Evolutionary conservation across 768 basidiomycete genomes (phyloP), one percentile per base, ranked within the genome.

Genomic region (Boletus patriciae): DNA sequence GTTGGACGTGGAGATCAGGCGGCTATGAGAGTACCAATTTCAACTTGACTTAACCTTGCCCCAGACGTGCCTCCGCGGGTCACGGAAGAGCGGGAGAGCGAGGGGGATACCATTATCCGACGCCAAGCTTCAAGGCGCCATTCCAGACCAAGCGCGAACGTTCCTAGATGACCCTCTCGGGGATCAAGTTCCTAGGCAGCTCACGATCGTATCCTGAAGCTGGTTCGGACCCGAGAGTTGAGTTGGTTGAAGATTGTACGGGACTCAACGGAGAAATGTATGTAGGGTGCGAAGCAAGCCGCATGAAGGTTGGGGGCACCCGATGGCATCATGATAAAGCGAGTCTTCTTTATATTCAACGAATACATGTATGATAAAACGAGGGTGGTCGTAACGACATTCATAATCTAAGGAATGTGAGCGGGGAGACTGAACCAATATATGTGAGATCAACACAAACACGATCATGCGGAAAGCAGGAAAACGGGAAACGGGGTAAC

Each of bases 291-390:
- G n/a, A 11, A 46, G n/a, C 33, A n/a, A 23, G 23, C 19, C 18
- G 23, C n/a, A 38, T 12, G 42, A 29, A 33, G 29, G 33, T 44
- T 21, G n/a, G 18, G 15, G 21, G 18, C 8, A 56, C 29, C 29
- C 23, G 10, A 53, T 15, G 9, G 25, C 25, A 25, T 25, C 25
- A 25, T 25, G 29, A 23, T 25, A n/a, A 45, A 18, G 3, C 27
- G 25, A 43, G 33, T 27, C 11, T 50, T 29, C 38, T 50, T n/a
- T 42, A 46, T 58, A 52, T 61, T 56, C 45, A 51, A 36, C 53
- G 54, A 38, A 49, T 60, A 67, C 58, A 67, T 29, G 54, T 59
- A 63, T 21, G 46, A 44, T 62, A 65, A 54, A 65, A 60, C 44
- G 55, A 66, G 58, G 33, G 54, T 52, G 48, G 46, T 47, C 46